Base-by-base conservation (phyloP, 2,329 filamentous ascomycete species). In the Delphinella strobiligena region DNA sequence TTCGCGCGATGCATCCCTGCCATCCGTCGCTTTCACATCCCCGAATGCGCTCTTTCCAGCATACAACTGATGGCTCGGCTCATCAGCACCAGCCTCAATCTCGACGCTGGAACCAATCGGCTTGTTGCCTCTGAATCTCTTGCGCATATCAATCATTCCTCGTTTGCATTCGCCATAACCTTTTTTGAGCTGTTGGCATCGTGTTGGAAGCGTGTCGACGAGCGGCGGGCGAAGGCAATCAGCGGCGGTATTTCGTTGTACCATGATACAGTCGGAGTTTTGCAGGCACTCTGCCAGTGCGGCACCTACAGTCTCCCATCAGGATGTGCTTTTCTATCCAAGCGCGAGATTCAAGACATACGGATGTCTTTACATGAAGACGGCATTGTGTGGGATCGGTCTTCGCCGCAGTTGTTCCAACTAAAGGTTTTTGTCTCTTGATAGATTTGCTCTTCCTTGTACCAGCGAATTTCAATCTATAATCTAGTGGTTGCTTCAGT, bases 101-200 rank as follows among this genome's bases (percentile, higher is more conserved):
- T 80, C 70, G 55, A 78, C 71, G 51, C 78, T 69, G 49, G 81
- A 75, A 17, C 76, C 71, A 48, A 93, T 79, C 39, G 91, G 87
- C 60, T 86, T 77, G 67, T 96, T 96, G 43, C 91, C 91, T 41
- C 91, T 77, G 64, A 98, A 96, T 24, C 91, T 82, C 68, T 96
- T 96, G 60, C 91, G 84, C 91, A 98, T 98, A 61, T 98, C 91
- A 51, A 96, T 82, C 77, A 93, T 78, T 49, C 91, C 91, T 49
- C 89, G 82, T 56, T 93, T 93, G 74, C 91, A 98, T 59, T 95
- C 85, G 59, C 85, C 83, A 54, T 93, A 91, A 34, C 87, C 86
- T 60, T 86, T 88, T 60, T 89, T 86, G 44, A 98, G 74, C 62
- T 95, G 89, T 59, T 89, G 86, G 65, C 91, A 98, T 63, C 82